A percentile compares a stretch with the other conserved stretches of the same genome.
Conservation (phyloP, 306 rosid genomes). For the Cucurbita ficifolia region DNA sequence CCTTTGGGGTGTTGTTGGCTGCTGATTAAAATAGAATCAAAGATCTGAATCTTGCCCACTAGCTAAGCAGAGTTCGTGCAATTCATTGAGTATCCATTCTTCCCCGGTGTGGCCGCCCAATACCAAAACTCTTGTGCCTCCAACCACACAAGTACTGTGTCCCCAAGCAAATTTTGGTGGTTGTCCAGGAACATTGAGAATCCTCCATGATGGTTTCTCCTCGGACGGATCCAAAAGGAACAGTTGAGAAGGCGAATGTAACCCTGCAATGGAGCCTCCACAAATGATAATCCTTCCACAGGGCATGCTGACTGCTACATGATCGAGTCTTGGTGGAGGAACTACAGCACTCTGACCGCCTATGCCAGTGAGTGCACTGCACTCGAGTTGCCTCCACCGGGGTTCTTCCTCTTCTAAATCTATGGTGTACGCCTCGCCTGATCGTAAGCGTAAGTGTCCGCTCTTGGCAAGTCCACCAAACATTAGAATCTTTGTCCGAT, state of each 20-base stretch:
- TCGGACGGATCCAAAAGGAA: constrained; percentile 92
- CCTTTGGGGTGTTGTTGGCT: neutral
- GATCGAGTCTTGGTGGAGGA: constrained; percentile 92
- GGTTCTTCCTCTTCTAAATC: constrained; percentile 73
- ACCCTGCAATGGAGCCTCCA: constrained; percentile 89
- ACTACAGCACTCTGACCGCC: constrained; percentile 74
- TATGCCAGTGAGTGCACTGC: constrained; percentile 44
- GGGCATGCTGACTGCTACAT: constrained; percentile 98
- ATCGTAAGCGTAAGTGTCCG: constrained; percentile 68
- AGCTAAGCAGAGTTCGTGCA: constrained; percentile 89
- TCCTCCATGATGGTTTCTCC: constrained; percentile 96
- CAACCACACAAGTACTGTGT: constrained; percentile 91
- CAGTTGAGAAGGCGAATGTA: constrained; percentile 93
- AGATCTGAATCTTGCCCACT: constrained; percentile 64
- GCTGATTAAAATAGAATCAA: constrained; percentile 7
- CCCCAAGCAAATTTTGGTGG: constrained; percentile 99
- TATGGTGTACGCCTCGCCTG: constrained; percentile 83
- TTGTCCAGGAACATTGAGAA: constrained; percentile 81
- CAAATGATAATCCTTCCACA: constrained; percentile 89
- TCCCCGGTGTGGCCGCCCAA: constrained; percentile 93
- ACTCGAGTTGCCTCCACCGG: constrained; percentile 82
- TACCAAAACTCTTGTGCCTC: constrained; percentile 88
- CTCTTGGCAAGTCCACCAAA: constrained; percentile 97
- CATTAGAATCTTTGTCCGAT: constrained; percentile 78
- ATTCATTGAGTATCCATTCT: constrained; percentile 94